phyloP scores from a whole-genome alignment of 2,329 filamentous ascomycete genomes.

The Macroventuria anomochaeta region DNA sequence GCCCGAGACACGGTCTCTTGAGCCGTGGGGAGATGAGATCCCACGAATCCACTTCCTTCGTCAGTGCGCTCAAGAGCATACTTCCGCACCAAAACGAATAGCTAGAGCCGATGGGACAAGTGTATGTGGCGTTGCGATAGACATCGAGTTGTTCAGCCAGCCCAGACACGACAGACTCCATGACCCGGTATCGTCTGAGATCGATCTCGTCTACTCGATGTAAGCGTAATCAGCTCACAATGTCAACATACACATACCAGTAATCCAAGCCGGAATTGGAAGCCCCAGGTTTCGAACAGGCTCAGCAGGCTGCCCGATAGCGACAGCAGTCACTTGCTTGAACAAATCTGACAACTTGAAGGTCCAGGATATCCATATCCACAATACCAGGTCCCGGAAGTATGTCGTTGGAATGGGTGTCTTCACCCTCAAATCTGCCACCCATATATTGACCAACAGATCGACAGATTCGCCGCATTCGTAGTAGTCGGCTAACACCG shows the following conservation, averaged over 20 bases:
- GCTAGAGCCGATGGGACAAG: neutral
- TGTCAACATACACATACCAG: neutral
- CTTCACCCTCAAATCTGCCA: conserved; percentile 32
- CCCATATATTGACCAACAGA: conserved; percentile 52
- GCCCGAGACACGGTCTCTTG: neutral
- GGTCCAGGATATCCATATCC: conserved; percentile 31
- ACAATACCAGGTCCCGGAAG: conserved; percentile 27
- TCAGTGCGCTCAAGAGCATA: conserved; percentile 1
- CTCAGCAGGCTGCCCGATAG: conserved; percentile 10
- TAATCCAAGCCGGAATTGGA: conserved; percentile 12
- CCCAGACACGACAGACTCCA: no score
- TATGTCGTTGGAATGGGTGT: conserved; percentile 12
- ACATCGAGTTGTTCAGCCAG: no score
- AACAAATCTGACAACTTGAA: conserved; percentile 23
- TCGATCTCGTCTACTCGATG: conserved; percentile 16
- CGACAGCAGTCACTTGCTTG: conserved; percentile 7
- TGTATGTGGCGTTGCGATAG: conserved; percentile 6
- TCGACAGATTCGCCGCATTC: conserved; percentile 53
- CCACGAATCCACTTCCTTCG: neutral
- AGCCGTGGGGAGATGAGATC: neutral
- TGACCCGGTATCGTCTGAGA: neutral
- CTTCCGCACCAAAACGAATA: conserved; percentile 1
- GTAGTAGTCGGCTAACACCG: conserved; percentile 54
- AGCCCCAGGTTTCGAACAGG: conserved; percentile 6
- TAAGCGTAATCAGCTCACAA: conserved; percentile 1